Conservation (phyloP, 345 rosid genomes). For the Combretum micranthum region DNA sequence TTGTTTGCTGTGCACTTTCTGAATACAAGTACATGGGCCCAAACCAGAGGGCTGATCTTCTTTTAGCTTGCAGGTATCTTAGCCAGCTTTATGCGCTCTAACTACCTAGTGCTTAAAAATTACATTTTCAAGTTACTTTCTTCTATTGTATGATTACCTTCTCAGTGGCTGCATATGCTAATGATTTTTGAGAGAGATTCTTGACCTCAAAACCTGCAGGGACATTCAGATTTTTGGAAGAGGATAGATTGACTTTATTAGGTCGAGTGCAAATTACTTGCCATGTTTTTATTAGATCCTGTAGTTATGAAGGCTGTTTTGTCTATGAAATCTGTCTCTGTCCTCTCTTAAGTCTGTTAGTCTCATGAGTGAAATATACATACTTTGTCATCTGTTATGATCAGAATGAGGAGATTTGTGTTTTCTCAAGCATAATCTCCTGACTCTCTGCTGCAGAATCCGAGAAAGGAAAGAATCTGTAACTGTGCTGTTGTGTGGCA, state of each 20-base stretch:
- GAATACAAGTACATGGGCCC: conserved; percentile 94
- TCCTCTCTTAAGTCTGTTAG: not conserved
- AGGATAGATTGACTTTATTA: too few species aligned
- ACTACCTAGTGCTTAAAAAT: too few species aligned
- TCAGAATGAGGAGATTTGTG: conserved; percentile 5
- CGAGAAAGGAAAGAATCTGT: conserved; percentile 97
- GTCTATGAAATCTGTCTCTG: too few species aligned
- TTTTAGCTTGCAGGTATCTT: conserved; percentile 91
- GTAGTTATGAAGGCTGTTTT: not conserved
- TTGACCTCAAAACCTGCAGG: too few species aligned
- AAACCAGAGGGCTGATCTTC: conserved; percentile 90
- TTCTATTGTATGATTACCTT: too few species aligned
- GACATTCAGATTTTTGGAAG: too few species aligned
- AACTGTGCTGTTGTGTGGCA: conserved; percentile 94
- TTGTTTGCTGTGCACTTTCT: conserved; percentile 73
- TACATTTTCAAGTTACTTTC: too few species aligned
- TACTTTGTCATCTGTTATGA: not conserved
- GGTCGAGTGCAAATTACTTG: not conserved
- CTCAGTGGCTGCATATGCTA: too few species aligned
- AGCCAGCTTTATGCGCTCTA: not conserved
- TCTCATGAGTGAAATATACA: not conserved
- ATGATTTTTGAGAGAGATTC: too few species aligned
- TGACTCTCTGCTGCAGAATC: conserved; percentile 55
- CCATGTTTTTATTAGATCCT: not conserved
- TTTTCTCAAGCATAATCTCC: conserved; percentile 7